Conservation (phyloP, 148 eudicot species). For the Nepenthes gracilis region DNA sequence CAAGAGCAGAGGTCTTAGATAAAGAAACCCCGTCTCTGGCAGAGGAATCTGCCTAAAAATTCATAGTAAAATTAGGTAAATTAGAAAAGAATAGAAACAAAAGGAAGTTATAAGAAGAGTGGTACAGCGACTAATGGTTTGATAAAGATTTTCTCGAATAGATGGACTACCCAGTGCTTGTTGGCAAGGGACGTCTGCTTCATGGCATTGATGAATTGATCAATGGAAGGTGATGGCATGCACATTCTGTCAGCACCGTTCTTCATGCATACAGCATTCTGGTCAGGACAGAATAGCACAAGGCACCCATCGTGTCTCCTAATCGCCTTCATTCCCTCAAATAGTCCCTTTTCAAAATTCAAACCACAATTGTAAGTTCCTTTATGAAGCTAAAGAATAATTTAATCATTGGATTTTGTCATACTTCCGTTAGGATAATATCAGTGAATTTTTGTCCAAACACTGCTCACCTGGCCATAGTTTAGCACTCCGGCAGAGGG, state of each 20-base stretch:
- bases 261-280: constrained; percentile 31
- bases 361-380: not conserved
- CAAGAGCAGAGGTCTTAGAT: constrained; percentile 82
- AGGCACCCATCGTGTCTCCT: constrained; percentile 22
- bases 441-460: not conserved
- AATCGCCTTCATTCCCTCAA: constrained; percentile 34
- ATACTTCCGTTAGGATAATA: not conserved
- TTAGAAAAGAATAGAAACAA: not conserved
- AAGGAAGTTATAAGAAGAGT: not conserved
- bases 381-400: not conserved
- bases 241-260: constrained; percentile 36
- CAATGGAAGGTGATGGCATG: constrained; percentile 38
- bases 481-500: constrained; percentile 34
- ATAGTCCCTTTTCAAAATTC: constrained; percentile 18
- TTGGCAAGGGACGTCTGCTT: constrained; percentile 33
- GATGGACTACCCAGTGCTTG: constrained; percentile 24
- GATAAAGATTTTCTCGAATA: not conserved
- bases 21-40: constrained; percentile 76
- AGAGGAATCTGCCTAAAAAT: constrained; percentile 64
- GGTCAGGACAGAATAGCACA: constrained; percentile 23
- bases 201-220: constrained; percentile 33
- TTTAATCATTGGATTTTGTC: not conserved
- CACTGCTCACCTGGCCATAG: constrained; percentile 30
- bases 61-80: not conserved
- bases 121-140: too few species aligned